Evolutionary conservation across 2,329 filamentous ascomycete species (phyloP), one percentile per base, ranked within the genome.

Genomic region (Epichloe gansuensis): DNA sequence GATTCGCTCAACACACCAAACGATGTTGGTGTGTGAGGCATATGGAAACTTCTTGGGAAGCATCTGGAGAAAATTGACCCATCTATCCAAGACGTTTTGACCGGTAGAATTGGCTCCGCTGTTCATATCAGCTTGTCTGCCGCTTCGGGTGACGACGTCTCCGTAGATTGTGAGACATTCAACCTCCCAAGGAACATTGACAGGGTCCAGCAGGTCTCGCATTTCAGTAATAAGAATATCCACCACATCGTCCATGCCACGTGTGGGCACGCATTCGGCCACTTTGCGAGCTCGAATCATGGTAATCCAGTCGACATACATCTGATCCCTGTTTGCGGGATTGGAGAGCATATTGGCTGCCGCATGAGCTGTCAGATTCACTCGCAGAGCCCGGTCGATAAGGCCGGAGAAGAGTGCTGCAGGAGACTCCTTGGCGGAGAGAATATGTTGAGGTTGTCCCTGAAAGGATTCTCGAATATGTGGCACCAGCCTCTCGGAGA

Each of bases 321-420:
- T 97, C 63, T 93, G 86, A 58, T 93, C 89, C 52, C 93, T 82
- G 65, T 95, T 94, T 46, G 88, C 86, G 17, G 89, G 83, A 62
- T 91, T 88, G 7, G 88, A 88, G 12, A 98, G 76, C 79, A 95
- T 90, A 57, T 93, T 94, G 23, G 91, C 91, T 1, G 91, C 90
- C 1, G 93, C 91, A 64, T 97, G 91, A 2, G 93, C 93, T 21
- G 91, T 89, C 54, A 93, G 79, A 63, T 98, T 98, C 55, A 96
- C 93, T 54, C 91, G 82, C 38, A 97, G 77, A 62, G 93, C 85
- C 48, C 93, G 86, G 63, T 91, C 87, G 17, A 98, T 72, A 1
- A 98, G 76, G 46, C 85, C 86, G 38, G 88, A 87, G 64, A 98
- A 98, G 3, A 95, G 79, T 2, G 89, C 85, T 1, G 91, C 93